A percentile compares a stretch with the other conserved stretches of the same genome.
Conservation (phyloP, 805 yeast species). For the Saccharomycopsis microspora region DNA sequence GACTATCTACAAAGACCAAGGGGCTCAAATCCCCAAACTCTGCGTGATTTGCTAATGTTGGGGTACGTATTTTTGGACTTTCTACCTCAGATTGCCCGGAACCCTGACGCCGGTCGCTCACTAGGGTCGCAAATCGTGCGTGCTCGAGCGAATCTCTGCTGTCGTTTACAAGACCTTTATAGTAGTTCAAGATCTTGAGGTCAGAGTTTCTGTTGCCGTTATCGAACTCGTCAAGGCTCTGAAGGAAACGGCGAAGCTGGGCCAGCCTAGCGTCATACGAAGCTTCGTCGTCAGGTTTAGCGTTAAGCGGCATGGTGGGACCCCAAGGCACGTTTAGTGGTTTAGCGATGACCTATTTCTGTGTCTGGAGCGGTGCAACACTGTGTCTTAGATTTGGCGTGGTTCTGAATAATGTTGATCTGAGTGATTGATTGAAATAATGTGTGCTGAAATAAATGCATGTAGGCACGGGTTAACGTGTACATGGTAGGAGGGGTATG, state of each 20-base stretch:
- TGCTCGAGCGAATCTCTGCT: slow-evolving; percentile 4
- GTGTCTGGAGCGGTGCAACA: no score
- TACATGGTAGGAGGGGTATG: no score
- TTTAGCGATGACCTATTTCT: no score
- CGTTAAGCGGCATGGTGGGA: background rate
- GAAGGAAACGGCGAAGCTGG: background rate
- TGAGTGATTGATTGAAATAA: no score
- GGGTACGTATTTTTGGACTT: background rate
- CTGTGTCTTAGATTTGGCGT: no score
- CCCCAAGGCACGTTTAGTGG: background rate
- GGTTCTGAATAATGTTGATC: no score
- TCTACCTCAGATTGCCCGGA: background rate
- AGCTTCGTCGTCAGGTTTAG: background rate
- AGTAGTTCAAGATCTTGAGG: slow-evolving; percentile 4
- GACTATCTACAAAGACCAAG: slow-evolving; percentile 12
- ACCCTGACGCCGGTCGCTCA: background rate
- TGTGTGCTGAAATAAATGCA: no score
- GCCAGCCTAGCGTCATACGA: background rate
- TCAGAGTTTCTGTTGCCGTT: background rate
- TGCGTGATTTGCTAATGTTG: background rate
- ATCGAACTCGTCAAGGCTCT: background rate
- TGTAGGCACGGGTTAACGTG: no score
- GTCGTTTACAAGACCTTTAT: slow-evolving; percentile 8
- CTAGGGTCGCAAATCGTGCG: background rate
- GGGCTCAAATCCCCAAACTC: slow-evolving; percentile 7